Percentiles rank a stretch among this genome's conserved stretches.
Conservation (phyloP, 768 basidiomycete genomes). For the Pisolithus marmoratus region DNA sequence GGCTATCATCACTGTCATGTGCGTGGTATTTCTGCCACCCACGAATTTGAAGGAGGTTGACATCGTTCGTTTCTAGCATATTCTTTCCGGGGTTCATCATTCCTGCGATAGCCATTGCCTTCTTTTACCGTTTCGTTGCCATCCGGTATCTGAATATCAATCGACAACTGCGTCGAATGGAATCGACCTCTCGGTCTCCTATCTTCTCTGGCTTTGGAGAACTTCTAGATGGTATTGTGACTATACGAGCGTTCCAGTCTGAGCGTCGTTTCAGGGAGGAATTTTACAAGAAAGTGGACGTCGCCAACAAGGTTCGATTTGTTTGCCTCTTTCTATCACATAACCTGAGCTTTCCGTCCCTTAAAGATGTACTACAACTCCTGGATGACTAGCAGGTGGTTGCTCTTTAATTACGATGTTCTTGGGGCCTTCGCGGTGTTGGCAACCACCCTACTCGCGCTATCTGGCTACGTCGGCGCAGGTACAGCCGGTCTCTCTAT, state of each 20-base stretch:
- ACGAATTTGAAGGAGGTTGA: slow-evolving; percentile 8
- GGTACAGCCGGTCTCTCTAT: slow-evolving; percentile 40
- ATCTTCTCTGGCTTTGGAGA: slow-evolving; percentile 83
- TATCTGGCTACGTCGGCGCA: slow-evolving; percentile 33
- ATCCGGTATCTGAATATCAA: slow-evolving; percentile 75
- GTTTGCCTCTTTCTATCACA: background rate
- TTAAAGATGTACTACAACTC: slow-evolving; percentile 39
- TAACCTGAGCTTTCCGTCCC: background rate
- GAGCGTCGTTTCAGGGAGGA: slow-evolving; percentile 73
- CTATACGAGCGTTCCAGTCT: slow-evolving; percentile 85
- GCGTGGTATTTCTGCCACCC: slow-evolving; percentile 18
- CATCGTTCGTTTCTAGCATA: slow-evolving; percentile 30
- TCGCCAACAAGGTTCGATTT: slow-evolving; percentile 60
- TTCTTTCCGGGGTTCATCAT: slow-evolving; percentile 82
- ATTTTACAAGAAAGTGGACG: slow-evolving; percentile 68
- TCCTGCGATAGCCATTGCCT: slow-evolving; percentile 70
- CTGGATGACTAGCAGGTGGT: slow-evolving; percentile 51
- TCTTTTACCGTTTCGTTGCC: slow-evolving; percentile 63
- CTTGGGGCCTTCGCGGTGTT: slow-evolving; percentile 45
- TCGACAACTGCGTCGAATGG: slow-evolving; percentile 83
- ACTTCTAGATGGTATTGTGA: slow-evolving; percentile 84
- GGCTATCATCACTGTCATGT: slow-evolving; percentile 69
- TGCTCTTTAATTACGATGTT: slow-evolving; percentile 47
- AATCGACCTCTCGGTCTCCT: slow-evolving; percentile 80
- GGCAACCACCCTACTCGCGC: slow-evolving; percentile 43